Percentiles rank a stretch among this genome's conserved stretches.
phyloP scores from a whole-genome alignment of 371 early-diverging fungal species.

The Modicella reniformis region DNA sequence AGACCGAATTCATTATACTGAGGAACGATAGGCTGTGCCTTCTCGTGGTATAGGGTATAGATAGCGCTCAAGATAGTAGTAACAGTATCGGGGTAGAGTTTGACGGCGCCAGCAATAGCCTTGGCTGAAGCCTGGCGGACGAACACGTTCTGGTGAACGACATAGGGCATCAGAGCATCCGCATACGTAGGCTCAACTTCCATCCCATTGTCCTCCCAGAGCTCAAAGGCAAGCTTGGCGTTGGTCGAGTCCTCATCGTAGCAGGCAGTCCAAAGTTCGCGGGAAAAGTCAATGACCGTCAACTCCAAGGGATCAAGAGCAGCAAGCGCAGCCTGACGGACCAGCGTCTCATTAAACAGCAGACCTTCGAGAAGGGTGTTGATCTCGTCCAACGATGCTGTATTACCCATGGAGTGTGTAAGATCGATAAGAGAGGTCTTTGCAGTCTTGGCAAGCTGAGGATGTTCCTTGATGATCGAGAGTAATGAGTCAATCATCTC shows the following conservation, averaged over 20 bases:
- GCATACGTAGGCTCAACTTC: constrained; percentile 65
- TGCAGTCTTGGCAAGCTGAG: constrained; percentile 69
- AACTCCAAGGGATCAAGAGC: constrained; percentile 78
- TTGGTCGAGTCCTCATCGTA: constrained; percentile 76
- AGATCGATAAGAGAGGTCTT: constrained; percentile 71
- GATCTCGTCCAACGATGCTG: constrained; percentile 65
- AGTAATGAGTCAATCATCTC: constrained; percentile 79
- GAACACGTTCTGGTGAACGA: constrained; percentile 64
- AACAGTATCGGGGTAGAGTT: constrained; percentile 62
- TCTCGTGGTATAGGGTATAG: constrained; percentile 65
- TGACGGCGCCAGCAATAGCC: constrained; percentile 73
- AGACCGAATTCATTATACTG: constrained; percentile 93
- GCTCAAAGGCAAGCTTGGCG: constrained; percentile 71
- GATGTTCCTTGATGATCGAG: constrained; percentile 75
- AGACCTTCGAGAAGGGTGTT: constrained; percentile 78
- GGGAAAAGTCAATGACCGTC: constrained; percentile 72
- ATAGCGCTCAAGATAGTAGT: constrained; percentile 61
- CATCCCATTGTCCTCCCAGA: constrained; percentile 85
- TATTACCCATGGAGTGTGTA: constrained; percentile 76
- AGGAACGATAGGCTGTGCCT: constrained; percentile 83
- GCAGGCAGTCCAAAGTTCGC: constrained; percentile 71
- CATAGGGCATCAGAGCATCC: constrained; percentile 63
- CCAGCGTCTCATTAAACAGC: constrained; percentile 75
- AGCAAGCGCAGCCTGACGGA: constrained; percentile 82
- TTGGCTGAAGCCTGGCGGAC: constrained; percentile 79